A percentile compares a stretch with the other conserved stretches of the same genome.
Evolutionary conservation across 169 alveolate species (phyloP).

Genomic region (Amoebophrya sp.): DNA sequence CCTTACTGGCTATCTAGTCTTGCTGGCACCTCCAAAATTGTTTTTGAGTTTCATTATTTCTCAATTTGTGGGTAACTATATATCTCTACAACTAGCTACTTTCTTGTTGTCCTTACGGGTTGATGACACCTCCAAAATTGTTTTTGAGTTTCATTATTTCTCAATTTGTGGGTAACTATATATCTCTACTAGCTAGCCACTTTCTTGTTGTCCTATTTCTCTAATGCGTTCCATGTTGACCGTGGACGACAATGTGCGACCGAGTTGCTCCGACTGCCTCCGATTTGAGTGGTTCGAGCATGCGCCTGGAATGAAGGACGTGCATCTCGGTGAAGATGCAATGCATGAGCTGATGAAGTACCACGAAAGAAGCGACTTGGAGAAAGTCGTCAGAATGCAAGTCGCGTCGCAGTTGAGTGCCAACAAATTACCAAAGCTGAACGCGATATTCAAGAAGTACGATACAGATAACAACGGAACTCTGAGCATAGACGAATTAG

Average conservation of each 20-base stretch:
- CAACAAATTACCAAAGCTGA: not conserved
- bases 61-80: no score
- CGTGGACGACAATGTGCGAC: not conserved
- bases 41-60: not conserved
- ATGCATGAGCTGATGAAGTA: conserved; percentile 17
- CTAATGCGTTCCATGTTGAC: conserved; percentile 11
- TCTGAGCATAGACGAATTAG: not conserved
- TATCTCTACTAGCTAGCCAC: no score
- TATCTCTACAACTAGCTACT: no score
- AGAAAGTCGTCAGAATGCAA: conserved; percentile 19
- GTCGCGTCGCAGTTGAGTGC: conserved; percentile 28
- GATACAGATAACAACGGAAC: conserved; percentile 22
- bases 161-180: no score
- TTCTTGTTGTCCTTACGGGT: no score
- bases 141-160: not conserved
- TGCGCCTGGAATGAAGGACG: conserved; percentile 18
- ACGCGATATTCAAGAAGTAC: not conserved
- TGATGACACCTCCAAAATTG: no score
- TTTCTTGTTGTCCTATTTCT: no score
- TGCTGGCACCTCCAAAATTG: no score
- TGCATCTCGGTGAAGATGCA: not conserved
- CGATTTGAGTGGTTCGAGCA: not conserved
- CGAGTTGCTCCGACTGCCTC: conserved; percentile 26
- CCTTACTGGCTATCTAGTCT: no score
- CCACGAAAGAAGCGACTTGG: not conserved